These are phyloP conservation scores for Gaeumannomyces sp. DNA, from an alignment of 2,329 filamentous ascomycete species.

Conservation along the genomic window DNA sequence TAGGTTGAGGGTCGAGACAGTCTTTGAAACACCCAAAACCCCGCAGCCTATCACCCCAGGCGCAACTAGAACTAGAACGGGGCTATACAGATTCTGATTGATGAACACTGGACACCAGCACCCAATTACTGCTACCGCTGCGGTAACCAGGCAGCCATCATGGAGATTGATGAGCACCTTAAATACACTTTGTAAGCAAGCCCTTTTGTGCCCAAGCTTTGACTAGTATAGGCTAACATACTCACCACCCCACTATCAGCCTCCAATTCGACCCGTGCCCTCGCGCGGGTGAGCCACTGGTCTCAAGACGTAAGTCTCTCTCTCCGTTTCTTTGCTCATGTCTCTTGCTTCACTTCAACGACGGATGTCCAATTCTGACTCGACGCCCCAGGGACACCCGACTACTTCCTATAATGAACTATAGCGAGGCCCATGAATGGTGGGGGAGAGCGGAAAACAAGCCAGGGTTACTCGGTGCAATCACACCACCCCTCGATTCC, in stretches of 20 bases:
- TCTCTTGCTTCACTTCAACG: not conserved
- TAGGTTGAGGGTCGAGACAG: constrained; percentile 28
- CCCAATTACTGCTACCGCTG: constrained; percentile 98
- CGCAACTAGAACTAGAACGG: no score
- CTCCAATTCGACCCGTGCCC: constrained; percentile 99
- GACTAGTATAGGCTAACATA: not conserved
- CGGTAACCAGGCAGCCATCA: constrained; percentile 98
- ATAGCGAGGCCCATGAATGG: not conserved
- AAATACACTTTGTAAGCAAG: constrained; percentile 95
- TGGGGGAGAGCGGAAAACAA: not conserved
- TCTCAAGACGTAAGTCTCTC: constrained; percentile 68
- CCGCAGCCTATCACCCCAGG: not conserved
- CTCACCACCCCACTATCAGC: constrained; percentile 42
- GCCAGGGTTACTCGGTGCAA: not conserved
- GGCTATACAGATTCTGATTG: not conserved
- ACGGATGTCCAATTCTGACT: constrained; percentile 11
- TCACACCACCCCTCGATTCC: not conserved
- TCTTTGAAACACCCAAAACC: constrained; percentile 9
- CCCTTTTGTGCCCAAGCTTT: not conserved
- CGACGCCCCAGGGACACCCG: constrained; percentile 61
- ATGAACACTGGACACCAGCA: constrained; percentile 39
- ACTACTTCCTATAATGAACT: constrained; percentile 85
- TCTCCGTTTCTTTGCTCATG: not conserved
- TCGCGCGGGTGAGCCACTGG: constrained; percentile 95
- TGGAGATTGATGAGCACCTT: constrained; percentile 99